Base-by-base conservation (phyloP, 345 rosid species). In the Arabidopsis arenosa region DNA sequence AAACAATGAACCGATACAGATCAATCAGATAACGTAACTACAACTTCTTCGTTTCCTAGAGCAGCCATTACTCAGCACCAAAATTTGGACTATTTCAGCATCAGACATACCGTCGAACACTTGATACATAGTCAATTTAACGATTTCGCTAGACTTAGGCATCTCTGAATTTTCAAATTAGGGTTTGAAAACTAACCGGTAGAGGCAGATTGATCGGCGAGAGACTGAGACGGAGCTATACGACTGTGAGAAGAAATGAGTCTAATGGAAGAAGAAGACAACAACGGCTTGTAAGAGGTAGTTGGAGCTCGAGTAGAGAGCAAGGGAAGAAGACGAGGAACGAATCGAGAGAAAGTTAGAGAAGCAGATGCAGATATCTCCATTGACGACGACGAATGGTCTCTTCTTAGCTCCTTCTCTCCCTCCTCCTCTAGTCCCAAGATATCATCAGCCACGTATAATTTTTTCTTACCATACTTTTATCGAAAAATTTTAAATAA, bases 371-470 rank as follows among this genome's bases (percentile, higher is more conserved):
- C 75, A 60, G 53, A 72, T 30, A 78, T 68, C 76, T 80, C 84
- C 86, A 83, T 83, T 72, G 82, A 72, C 12, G 74, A 54, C 72
- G 51, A 66, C 62, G 48, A 64, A 21, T 33, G 48, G 6, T 68
- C 61, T 54, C 36, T 43, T 45, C 26, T 23, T 2, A 32, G 54
- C 67, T 63, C 61, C 23, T n/a, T 15, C 47, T 43, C 37, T 6
- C 9, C 17, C 3, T 14, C 26, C 53, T 35, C 74, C 11, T 63
- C 43, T 28, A 15, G 3, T 57, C 54, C 58, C 69, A 66, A 60
- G 58, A 72, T 59, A 73, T 68, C 45, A 73, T 68, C 47, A 49
- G 75, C 81, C 78, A 78, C 78, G 69, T 60, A 55, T 36, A 13
- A 59, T 35, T 64, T 70, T 47, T n/a, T 12, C 28, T 37, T 26